Percentiles rank a stretch among this genome's conserved stretches.
Evolutionary conservation across 169 alveolate genomes (phyloP).

Genomic region (Plasmodium cynomolgi): DNA sequence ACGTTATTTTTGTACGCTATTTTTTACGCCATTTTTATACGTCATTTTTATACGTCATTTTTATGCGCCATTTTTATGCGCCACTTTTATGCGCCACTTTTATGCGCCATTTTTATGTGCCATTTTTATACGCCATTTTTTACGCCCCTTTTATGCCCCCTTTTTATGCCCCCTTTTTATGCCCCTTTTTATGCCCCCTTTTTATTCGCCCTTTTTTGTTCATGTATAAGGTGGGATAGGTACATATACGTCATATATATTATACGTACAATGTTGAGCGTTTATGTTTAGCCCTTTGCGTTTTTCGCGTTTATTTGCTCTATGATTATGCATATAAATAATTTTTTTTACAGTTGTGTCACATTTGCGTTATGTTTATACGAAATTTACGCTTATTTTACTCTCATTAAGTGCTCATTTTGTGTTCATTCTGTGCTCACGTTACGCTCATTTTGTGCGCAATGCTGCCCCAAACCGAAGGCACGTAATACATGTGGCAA

Average conservation of each 20-base stretch:
- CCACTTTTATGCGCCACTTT: too few species aligned
- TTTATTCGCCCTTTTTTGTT: too few species aligned
- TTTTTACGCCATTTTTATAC: not conserved
- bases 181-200: too few species aligned
- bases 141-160: not conserved
- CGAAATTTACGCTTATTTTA: not conserved
- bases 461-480: not conserved
- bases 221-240: not conserved
- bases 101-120: too few species aligned
- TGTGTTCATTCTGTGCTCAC: not conserved
- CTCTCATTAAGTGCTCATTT: not conserved
- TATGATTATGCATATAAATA: not conserved
- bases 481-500: not conserved
- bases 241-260: not conserved
- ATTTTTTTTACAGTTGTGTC: too few species aligned
- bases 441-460: not conserved
- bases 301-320: not conserved
- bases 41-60: not conserved
- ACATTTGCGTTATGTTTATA: not conserved
- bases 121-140: not conserved
- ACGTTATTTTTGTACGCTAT: not conserved
- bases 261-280: not conserved
- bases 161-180: not conserved
- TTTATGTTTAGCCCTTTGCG: not conserved
- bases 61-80: too few species aligned